phyloP scores from a whole-genome alignment of 257 asterid genomes.

The Plantago elongata region DNA sequence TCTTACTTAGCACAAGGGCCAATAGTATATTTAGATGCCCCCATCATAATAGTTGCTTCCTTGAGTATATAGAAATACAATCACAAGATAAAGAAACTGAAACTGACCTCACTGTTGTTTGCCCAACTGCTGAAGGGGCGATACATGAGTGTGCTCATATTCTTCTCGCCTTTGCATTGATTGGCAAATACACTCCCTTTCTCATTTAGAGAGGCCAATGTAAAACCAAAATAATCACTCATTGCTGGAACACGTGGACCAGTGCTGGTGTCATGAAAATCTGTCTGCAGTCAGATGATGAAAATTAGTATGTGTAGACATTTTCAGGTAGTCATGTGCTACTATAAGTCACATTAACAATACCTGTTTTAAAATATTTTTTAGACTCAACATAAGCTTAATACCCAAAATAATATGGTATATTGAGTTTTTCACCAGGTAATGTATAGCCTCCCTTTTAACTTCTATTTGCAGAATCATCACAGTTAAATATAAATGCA shows the following conservation, averaged over 20 bases:
- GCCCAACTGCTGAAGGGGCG: conserved; percentile 96
- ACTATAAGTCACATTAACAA: conserved; percentile 14
- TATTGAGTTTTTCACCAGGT: too few species aligned
- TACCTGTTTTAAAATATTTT: conserved; percentile 2
- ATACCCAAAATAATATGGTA: conserved; percentile 17
- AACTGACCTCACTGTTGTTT: conserved; percentile 85
- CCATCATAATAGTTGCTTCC: conserved; percentile 6
- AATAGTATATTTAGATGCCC: conserved; percentile 1
- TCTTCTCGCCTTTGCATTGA: conserved; percentile 96
- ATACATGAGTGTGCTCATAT: conserved; percentile 93
- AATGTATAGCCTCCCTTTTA: background rate
- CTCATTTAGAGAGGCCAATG: conserved; percentile 90
- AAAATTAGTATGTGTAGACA: conserved; percentile 13
- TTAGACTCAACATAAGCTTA: conserved; percentile 8
- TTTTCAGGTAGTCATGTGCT: conserved; percentile 12
- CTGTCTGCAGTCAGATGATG: conserved; percentile 59
- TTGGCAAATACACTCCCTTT: conserved; percentile 85
- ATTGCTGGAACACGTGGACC: conserved; percentile 95
- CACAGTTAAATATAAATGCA: conserved; percentile 6
- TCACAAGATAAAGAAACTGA: conserved; percentile 5
- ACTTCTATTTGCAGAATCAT: conserved; percentile 6
- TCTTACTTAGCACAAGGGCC: conserved; percentile 6
- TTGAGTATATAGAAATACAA: background rate
- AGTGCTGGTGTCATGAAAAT: conserved; percentile 92
- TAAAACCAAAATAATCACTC: conserved; percentile 96